Base-by-base conservation (phyloP, 805 yeast genomes). In the Wickerhamomyces subpelliculosus region DNA sequence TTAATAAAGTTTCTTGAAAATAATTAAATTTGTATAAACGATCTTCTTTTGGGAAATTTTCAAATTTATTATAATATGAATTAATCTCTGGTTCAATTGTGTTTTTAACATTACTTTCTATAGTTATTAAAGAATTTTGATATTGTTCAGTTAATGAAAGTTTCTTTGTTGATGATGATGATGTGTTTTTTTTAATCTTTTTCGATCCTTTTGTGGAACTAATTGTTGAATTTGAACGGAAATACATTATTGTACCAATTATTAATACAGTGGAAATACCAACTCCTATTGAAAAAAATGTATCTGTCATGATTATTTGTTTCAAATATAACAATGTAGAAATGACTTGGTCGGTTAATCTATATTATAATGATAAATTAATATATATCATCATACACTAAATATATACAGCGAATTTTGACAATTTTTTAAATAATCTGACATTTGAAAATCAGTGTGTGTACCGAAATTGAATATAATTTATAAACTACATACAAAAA, bases 1-100 rank as follows among this genome's bases (percentile, higher is more conserved):
- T 81, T 55, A 84, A 63, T 31, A 84, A 60, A 68, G 72, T 72
- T 56, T 84, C 94, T 49, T 78, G 81, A 55, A 67, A 77, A 54
- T 68, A 83, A 37, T 72, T 70, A 47, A 66, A 70, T 51, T 73
- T 71, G 55, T 75, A 80, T 41, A 59, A 43, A 39, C 23, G 34
- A 24, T 53, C 55, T 4, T 51, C 52, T 3, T n/a, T 23, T 13
- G 38, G 41, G 19, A 41, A n/a, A 8, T 20, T 31, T 2, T 19
- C 37, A 20, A 32, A 37, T 4, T 16, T 26, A 13, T 22, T 23
- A 26, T 34, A 42, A 12, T 27, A 35, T 8, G 6, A 22, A 7
- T 38, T 37, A 23, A 41, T 31, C n/a, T 35, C 23, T 18, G 22
- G 14, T 29, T 29, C 16, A 18, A 34, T 8, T n/a, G n/a, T 21